Base-by-base conservation (phyloP, 805 yeast genomes). In the Kregervanrija fluxuum region DNA sequence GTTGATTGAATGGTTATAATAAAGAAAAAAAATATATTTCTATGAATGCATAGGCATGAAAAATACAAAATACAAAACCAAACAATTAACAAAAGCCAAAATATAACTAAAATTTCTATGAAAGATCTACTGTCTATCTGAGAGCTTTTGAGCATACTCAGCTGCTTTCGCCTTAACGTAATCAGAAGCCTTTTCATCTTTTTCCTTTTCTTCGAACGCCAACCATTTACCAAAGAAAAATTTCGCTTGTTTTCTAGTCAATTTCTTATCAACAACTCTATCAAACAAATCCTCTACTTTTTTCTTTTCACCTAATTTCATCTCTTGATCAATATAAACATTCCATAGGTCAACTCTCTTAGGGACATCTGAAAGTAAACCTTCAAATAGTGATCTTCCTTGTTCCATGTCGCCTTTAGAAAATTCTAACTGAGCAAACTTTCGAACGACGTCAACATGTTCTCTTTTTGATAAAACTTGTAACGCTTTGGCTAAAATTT, bases 221-320 rank as follows among this genome's bases (percentile, higher is more conserved):
- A 89, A 76, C 97, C 97, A 90, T 62, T 91, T 91, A 55, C 82
- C 85, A 70, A 89, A 90, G 75, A 91, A 87, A 70, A 86, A 88
- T 66, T 87, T 89, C 55, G 96, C 96, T 67, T 89, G 96, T 63
- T 90, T 91, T 60, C 82, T 77, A 4, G 85, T 73, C 42, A 91
- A 63, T 65, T 86, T 87, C 64, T 70, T 71, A 31, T 71, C 59
- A 37, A 85, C 57, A 3, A 84, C 86, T 62, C 98, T 78, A 63
- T 90, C 96, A 55, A 89, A 90, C 48, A 91, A 69, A 14, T 77
- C 84, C 58, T 82, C 91, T 33, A 80, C 84, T 62, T 79, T 82
- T 53, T 69, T 68, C 64, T 80, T 81, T 42, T 80, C 83, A 43
- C 74, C 77, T 30, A 65, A 60, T 65, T 87, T 89, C 56, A 87